These are phyloP conservation scores for Podosphaera xanthii DNA, from an alignment of 2,329 filamentous ascomycete genomes.

Conservation along the genomic window DNA sequence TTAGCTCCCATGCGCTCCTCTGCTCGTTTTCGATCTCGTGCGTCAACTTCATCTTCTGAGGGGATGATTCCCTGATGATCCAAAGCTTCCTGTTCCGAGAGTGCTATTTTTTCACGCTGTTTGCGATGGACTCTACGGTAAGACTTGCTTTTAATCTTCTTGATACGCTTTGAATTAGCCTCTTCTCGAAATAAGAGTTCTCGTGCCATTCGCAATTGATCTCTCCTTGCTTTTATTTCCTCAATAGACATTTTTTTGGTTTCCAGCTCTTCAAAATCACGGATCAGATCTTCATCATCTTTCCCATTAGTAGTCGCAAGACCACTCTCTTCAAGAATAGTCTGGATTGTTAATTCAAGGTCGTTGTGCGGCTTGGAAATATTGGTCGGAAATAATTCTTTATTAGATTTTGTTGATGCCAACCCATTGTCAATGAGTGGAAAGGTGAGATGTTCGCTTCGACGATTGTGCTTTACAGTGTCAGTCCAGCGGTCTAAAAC, in stretches of 20 bases:
- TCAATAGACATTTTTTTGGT: slow-evolving; percentile 49
- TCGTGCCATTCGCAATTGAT: slow-evolving; percentile 54
- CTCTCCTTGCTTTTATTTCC: slow-evolving; percentile 48
- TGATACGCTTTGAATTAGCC: slow-evolving; percentile 72
- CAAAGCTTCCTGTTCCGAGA: slow-evolving; percentile 32
- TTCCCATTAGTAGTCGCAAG: slow-evolving; percentile 36
- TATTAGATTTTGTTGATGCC: slow-evolving; percentile 32
- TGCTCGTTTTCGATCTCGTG: slow-evolving; percentile 37
- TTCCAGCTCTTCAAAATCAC: slow-evolving; percentile 45
- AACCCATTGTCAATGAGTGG: slow-evolving; percentile 53
- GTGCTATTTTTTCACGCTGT: slow-evolving; percentile 36
- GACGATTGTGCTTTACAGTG: slow-evolving; percentile 80
- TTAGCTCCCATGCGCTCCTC: slow-evolving; percentile 48
- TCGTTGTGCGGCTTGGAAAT: slow-evolving; percentile 48
- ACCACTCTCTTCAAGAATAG: slow-evolving; percentile 76
- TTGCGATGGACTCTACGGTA: slow-evolving; percentile 83
- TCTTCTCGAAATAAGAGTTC: slow-evolving; percentile 79
- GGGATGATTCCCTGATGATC: slow-evolving; percentile 34
- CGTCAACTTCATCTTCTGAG: slow-evolving; percentile 40
- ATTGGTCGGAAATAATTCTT: slow-evolving; percentile 41
- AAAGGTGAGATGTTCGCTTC: slow-evolving; percentile 76
- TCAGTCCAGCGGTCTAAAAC: slow-evolving; percentile 80
- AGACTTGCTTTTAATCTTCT: slow-evolving; percentile 96
- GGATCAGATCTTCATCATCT: slow-evolving; percentile 37
- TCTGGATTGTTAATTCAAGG: slow-evolving; percentile 65